Conservation (phyloP, 768 basidiomycete genomes). For the Amanita polypyramis region DNA sequence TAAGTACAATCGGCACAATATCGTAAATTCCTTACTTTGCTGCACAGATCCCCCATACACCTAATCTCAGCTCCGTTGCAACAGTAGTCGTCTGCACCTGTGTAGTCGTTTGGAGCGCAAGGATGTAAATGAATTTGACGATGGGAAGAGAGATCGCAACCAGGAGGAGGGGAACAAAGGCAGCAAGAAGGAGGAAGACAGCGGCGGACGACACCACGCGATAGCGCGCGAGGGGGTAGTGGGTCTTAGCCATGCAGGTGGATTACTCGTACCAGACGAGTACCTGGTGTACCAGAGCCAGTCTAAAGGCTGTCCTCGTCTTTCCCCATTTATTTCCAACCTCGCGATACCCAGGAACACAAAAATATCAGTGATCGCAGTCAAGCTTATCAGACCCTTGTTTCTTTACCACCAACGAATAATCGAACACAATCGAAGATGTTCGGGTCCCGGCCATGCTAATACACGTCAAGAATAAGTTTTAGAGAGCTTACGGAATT, state of each 20-base stretch:
- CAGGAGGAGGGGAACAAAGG: slow-evolving; percentile 68
- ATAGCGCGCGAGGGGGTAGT: slow-evolving; percentile 35
- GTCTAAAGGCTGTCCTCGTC: not conserved
- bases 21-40: slow-evolving; percentile 27
- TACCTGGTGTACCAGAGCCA: not conserved
- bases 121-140: slow-evolving; percentile 56
- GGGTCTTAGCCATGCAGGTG: slow-evolving; percentile 13
- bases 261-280: not conserved
- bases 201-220: slow-evolving; percentile 35
- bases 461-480: too few species aligned
- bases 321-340: not conserved
- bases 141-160: slow-evolving; percentile 70
- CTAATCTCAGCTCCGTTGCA: slow-evolving; percentile 57
- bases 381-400: too few species aligned
- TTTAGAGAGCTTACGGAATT: too few species aligned
- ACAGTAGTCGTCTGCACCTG: slow-evolving; percentile 32
- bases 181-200: slow-evolving; percentile 38
- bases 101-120: slow-evolving; percentile 31
- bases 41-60: slow-evolving; percentile 79
- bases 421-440: too few species aligned
- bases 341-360: not conserved
- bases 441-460: too few species aligned
- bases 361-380: not conserved
- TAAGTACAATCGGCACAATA: not conserved
- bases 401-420: too few species aligned